Base-by-base conservation (phyloP, 176 grass and related monocot species). In the Rhynchospora pubera region DNA sequence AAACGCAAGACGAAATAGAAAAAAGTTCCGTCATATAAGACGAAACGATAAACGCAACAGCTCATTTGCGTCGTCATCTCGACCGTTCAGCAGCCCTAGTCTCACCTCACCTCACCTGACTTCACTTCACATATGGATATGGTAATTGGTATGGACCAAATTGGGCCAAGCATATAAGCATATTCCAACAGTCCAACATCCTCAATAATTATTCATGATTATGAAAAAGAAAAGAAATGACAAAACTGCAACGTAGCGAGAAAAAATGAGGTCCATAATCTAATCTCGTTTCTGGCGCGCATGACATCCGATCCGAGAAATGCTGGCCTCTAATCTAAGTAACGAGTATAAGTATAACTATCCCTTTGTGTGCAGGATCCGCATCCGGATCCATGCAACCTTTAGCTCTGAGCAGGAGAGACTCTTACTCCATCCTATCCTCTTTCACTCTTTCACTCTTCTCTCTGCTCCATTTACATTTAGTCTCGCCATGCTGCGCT, bases 401-500 rank as follows among this genome's bases (percentile, higher is more conserved):
- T 45, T 34, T 30, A n/a, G 14, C 24, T 79, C 12, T 60, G 53
- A 79, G 76, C 50, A 78, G 34, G 34, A 39, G 34, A 39, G 34
- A 39, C 34, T 39, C 34, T 39, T 39, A 39, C 34, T n/a, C 3
- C 21, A 46, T 63, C 22, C 19, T 55, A 6, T 55, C 2, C 46
- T 77, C 72, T 57, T 1, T 15, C 75, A 7, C 51, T 42, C 48
- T 18, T 8, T 18, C n/a, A n/a, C n/a, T n/a, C n/a, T n/a, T n/a
- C n/a, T 57, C 22, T 79, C 53, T 79, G 53, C 76, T 79, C 76
- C 76, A 34, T n/a, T n/a, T n/a, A n/a, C n/a, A n/a, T n/a, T n/a
- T n/a, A n/a, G n/a, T n/a, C n/a, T n/a, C n/a, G n/a, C n/a, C n/a
- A 80, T 80, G 79, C 58, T 82, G 61, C 30, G 79, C 34, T 62